Conservation (phyloP, 192 early-diverging fungal species). For the Coemansia sp. region DNA sequence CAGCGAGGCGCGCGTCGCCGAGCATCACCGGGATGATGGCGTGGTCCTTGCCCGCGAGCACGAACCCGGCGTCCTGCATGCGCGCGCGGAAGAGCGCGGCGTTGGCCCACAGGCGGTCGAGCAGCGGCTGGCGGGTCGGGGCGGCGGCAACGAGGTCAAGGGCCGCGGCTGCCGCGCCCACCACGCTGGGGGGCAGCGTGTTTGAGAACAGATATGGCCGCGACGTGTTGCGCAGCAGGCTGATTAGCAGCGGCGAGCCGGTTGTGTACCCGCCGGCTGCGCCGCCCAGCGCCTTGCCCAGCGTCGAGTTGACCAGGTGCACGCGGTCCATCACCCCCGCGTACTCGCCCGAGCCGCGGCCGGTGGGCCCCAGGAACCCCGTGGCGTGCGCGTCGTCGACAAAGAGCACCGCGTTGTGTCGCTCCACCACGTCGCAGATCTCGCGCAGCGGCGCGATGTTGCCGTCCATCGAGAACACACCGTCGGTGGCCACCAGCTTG, state of each 20-base stretch:
- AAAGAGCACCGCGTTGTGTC: conserved; percentile 67
- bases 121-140: conserved; percentile 38
- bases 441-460: conserved; percentile 61
- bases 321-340: conserved; percentile 55
- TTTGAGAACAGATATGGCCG: conserved; percentile 60
- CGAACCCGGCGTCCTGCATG: conserved; percentile 59
- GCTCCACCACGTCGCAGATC: conserved; percentile 63
- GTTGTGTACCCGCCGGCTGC: conserved; percentile 54
- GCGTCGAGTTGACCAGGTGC: conserved; percentile 58
- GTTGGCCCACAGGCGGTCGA: conserved; percentile 57
- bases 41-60: conserved; percentile 58
- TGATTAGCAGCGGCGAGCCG: conserved; percentile 40
- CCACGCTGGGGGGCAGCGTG: conserved; percentile 53
- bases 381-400: conserved; percentile 72
- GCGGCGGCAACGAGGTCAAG: conserved; percentile 53
- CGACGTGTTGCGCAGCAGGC: conserved; percentile 51
- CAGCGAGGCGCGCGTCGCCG: conserved; percentile 52
- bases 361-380: conserved; percentile 62
- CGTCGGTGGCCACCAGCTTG: conserved; percentile 70
- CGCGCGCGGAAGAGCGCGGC: conserved; percentile 57
- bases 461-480: conserved; percentile 65
- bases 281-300: conserved; percentile 57
- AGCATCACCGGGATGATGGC: conserved; percentile 60
- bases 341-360: conserved; percentile 66
- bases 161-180: conserved; percentile 51